phyloP scores from a whole-genome alignment of 2,329 filamentous ascomycete species.

The Clarireedia monteithiana region DNA sequence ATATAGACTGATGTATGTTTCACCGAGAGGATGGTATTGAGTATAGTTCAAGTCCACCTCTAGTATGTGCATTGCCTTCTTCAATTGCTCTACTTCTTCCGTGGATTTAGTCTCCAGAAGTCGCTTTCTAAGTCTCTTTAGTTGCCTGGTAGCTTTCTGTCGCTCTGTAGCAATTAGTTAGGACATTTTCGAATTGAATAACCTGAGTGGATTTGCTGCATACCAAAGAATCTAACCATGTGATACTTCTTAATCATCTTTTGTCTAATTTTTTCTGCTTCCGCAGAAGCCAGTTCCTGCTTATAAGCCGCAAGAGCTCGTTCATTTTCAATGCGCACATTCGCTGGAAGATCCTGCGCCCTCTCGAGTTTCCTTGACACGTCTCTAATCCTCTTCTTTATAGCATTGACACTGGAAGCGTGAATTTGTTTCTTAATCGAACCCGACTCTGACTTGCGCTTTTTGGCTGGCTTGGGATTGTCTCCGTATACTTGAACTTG shows the following conservation, averaged over 20 bases:
- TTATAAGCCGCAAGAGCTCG: conserved; percentile 61
- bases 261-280: conserved; percentile 52
- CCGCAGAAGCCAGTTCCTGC: conserved; percentile 52
- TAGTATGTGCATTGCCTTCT: conserved; percentile 54
- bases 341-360: conserved; percentile 56
- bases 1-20: conserved; percentile 62
- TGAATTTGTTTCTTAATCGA: conserved; percentile 26
- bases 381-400: conserved; percentile 65
- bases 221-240: conserved; percentile 80
- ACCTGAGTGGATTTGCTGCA: conserved; percentile 17
- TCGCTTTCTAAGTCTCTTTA: conserved; percentile 56
- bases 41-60: conserved; percentile 73
- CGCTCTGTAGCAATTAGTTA: conserved; percentile 42
- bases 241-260: conserved; percentile 74
- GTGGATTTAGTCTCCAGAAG: conserved; percentile 43
- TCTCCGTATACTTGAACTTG: conserved; percentile 26
- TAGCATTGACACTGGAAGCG: conserved; percentile 41
- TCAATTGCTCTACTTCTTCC: conserved; percentile 43
- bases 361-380: conserved; percentile 59
- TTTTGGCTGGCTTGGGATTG: conserved; percentile 26
- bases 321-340: conserved; percentile 61
- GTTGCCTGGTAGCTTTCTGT: conserved; percentile 61
- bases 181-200: conserved; percentile 5
- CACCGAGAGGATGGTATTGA: conserved; percentile 61
- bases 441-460: conserved; percentile 23